Evolutionary conservation across 345 rosid genomes (phyloP), one percentile per base, ranked within the genome.

Genomic region (Mangifera indica): DNA sequence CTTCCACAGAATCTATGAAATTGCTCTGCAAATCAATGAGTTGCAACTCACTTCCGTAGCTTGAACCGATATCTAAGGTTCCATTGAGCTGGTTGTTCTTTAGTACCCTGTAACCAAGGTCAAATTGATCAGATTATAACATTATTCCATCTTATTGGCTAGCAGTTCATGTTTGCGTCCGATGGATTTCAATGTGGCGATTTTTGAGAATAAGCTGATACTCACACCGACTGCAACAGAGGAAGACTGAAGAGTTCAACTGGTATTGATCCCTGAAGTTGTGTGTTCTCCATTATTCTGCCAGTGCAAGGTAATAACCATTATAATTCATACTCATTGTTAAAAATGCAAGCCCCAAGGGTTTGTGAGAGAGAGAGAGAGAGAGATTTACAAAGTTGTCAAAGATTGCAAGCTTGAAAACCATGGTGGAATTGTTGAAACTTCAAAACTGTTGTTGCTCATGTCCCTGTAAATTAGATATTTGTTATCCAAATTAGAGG

Each of bases 191-290:
- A 20, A 34, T 71, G 18, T 20, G 25, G 21, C 8, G 54, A 29
- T 65, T 14, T 29, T 1, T 10, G 32, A 69, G 59, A 57, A 45
- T 13, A 24, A 32, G 56, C 18, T 24, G 61, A 45, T 22, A 80
- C 98, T 82, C 67, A 94, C 98, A 88, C 88, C 1, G 87, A 88
- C 79, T 89, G 86, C 72, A 94, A 77, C 32, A 66, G 52, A 57
- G 69, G 6, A 66, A 88, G 85, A 78, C 80, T 78, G 81, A 92
- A 94, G 53, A 90, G 68, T 4, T 20, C 7, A 37, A 15, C 3
- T 13, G 98, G 98, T 71, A 93, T 66, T 48, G 45, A 18, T 51
- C 95, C 97, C 60, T 12, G 26, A 42, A 94, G 78, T 37, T 57
- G 55, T n/a, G 85, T 83, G 42, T 12, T 10, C 74, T 92, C 89